Base-by-base conservation (phyloP, 257 asterid species). In the Thymus quinquecostatus region DNA sequence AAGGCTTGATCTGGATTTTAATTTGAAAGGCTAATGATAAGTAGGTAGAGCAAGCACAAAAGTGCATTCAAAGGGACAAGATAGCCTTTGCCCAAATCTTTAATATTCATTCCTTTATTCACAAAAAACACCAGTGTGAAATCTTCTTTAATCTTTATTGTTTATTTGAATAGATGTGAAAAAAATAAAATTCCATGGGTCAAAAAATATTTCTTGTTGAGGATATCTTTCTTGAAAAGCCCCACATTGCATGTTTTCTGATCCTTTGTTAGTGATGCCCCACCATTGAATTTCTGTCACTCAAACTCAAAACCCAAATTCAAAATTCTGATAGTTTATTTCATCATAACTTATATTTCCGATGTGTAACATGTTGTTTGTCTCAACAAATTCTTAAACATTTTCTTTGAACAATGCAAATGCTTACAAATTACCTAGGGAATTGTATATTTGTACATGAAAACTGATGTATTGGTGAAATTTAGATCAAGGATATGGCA, bases 401-500 rank as follows among this genome's bases (percentile, higher is more conserved):
- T 27, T 28, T 7, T 55, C 13, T 56, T n/a, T 27, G 14, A n/a
- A n/a, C 9, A 49, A 13, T 1, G 5, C 27, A 48, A 38, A 38
- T 38, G 41, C 41, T 38, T 38, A 38, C 41, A 38, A 38, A 38
- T 36, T 36, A 36, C 41, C 4, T 5, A 38, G 41, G 41, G 41
- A 38, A 38, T 38, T 38, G 44, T 38, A 38, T 38, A 6, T 38
- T 38, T 3, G 44, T 38, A 6, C 21, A 21, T 21, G 21, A 21
- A 21, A 21, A 21, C 21, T 21, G 21, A 38, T 38, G 1, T 44
- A 1, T 36, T 14, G 33, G 21, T 21, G 1, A 30, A 32, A 12
- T n/a, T 2, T n/a, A 95, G 99, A 87, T 95, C 41, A 95, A 95
- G 83, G 99, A 92, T 73, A 89, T 95, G 82, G 98, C 96, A 47